A percentile compares a stretch with the other conserved stretches of the same genome.
Conservation (phyloP, 202 grass and related monocot species). For the Setaria italica region DNA sequence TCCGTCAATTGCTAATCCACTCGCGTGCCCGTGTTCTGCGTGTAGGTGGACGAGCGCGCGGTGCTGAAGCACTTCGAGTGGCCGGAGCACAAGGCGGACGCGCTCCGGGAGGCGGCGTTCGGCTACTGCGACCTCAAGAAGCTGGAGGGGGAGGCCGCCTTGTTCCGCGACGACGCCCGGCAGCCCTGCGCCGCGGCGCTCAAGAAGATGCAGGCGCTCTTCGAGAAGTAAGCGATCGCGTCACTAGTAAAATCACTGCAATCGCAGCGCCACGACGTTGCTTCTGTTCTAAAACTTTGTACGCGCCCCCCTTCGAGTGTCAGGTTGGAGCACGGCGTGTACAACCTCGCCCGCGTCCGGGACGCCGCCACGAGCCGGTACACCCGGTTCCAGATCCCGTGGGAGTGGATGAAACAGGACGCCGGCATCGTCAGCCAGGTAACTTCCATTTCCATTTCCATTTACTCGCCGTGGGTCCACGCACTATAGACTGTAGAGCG, state of each 20-base stretch:
- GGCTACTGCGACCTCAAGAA: slow-evolving; percentile 94
- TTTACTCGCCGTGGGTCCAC: background rate
- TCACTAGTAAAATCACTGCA: too few species aligned
- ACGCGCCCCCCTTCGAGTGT: background rate
- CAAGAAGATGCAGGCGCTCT: slow-evolving; percentile 94
- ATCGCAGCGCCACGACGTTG: too few species aligned
- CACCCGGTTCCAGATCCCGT: slow-evolving; percentile 83
- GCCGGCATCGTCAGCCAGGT: slow-evolving; percentile 79
- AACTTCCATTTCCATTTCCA: background rate
- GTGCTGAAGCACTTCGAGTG: slow-evolving; percentile 99
- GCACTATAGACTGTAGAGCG: background rate
- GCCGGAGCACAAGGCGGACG: slow-evolving; percentile 98
- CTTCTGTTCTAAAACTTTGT: background rate
- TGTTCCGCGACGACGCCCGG: slow-evolving; percentile 67
- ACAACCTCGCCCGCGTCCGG: slow-evolving; percentile 77
- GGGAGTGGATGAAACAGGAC: slow-evolving; percentile 91
- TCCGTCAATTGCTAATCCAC: background rate
- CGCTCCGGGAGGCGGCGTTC: slow-evolving; percentile 95
- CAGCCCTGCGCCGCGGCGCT: slow-evolving; percentile 75
- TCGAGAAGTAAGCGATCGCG: slow-evolving; percentile 75
- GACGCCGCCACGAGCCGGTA: slow-evolving; percentile 77
- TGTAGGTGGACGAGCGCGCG: slow-evolving; percentile 93
- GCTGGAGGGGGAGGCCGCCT: slow-evolving; percentile 62
- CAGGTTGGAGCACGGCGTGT: slow-evolving; percentile 94
- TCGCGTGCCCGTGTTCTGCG: background rate